phyloP scores from a whole-genome alignment of 345 rosid genomes.

The Lenwebbia sp. region DNA sequence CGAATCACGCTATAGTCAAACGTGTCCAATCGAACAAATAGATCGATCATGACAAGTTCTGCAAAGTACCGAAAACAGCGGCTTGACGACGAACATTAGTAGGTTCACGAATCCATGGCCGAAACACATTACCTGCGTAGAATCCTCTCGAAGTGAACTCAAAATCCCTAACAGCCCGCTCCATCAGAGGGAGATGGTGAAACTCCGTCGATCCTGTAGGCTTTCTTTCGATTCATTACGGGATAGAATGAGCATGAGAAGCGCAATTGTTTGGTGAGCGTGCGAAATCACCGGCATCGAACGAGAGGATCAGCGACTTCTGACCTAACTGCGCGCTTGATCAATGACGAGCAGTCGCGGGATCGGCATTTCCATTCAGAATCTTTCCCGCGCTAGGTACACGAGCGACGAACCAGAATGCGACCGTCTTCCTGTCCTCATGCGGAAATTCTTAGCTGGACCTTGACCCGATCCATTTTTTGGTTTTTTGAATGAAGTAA shows the following conservation, averaged over 20 bases:
- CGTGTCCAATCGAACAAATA: neutral
- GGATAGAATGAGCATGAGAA: neutral
- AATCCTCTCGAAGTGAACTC: neutral
- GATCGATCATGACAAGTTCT: neutral
- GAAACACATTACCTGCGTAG: neutral
- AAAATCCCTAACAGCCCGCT: neutral
- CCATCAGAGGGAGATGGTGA: neutral
- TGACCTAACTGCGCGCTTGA: neutral
- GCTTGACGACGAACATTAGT: neutral
- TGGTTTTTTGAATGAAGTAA: no score
- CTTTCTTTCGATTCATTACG: neutral
- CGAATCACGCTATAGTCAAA: neutral
- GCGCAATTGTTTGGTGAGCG: neutral
- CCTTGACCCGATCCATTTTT: neutral
- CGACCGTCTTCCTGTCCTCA: neutral
- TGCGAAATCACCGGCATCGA: neutral
- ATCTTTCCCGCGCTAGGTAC: neutral
- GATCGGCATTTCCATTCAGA: neutral
- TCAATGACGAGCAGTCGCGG: neutral
- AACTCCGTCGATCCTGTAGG: neutral
- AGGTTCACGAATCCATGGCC: neutral
- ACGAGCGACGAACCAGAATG: neutral
- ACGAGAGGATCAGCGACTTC: neutral
- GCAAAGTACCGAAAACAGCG: neutral
- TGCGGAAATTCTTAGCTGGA: neutral